phyloP scores from a whole-genome alignment of 148 eudicot species.

The Fallopia convolvulus region DNA sequence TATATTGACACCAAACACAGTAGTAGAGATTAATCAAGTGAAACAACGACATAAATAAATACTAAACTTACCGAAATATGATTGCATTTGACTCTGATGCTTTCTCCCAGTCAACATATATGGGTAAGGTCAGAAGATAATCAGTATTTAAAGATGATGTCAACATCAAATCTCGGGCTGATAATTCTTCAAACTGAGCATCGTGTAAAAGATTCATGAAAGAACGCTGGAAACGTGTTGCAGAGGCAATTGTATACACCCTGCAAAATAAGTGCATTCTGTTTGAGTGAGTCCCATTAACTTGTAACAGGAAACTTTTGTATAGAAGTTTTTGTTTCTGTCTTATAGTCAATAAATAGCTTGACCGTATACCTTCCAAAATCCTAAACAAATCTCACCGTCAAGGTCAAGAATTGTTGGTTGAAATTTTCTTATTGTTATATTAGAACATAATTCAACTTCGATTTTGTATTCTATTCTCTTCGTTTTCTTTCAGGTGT shows the following conservation, averaged over 20 bases:
- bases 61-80: slow-evolving; percentile 60
- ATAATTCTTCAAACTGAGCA: slow-evolving; percentile 94
- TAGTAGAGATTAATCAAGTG: neutral
- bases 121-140: slow-evolving; percentile 84
- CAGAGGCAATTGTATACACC: slow-evolving; percentile 48
- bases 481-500: neutral
- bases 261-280: slow-evolving; percentile 31
- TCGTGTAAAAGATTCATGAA: slow-evolving; percentile 68
- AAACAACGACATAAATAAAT: neutral
- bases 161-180: slow-evolving; percentile 75
- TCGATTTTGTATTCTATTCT: neutral
- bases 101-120: slow-evolving; percentile 93
- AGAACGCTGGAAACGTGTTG: slow-evolving; percentile 75
- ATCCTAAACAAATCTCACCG: neutral
- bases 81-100: slow-evolving; percentile 78
- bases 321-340: neutral
- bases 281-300: slow-evolving; percentile 8
- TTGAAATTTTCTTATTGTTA: neutral
- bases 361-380: neutral
- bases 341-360: neutral
- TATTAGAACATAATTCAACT: neutral
- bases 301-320: neutral
- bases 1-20: neutral
- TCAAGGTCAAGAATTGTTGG: neutral
- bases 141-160: slow-evolving; percentile 84